Conservation (phyloP, 75 land plant genomes). For the Cupressus sempervirens region DNA sequence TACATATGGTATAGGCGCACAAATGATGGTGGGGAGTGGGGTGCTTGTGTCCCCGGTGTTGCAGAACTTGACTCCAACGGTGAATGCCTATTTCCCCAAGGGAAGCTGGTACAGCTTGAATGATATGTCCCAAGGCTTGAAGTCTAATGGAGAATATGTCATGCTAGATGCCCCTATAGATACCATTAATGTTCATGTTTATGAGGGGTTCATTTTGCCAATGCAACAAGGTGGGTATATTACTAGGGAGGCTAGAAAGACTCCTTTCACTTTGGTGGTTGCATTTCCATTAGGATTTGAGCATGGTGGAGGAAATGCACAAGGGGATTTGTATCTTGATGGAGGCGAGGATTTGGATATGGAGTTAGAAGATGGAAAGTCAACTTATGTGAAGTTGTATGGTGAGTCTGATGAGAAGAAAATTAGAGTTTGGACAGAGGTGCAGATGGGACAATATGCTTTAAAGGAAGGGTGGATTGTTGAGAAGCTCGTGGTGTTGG, state of each 20-base stretch:
- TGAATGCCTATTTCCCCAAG: conserved; percentile 29
- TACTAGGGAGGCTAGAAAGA: conserved; percentile 22
- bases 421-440: conserved; percentile 13
- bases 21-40: conserved; percentile 28
- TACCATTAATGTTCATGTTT: conserved; percentile 36
- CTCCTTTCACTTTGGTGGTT: conserved; percentile 32
- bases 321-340: conserved; percentile 34
- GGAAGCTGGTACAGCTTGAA: conserved; percentile 38
- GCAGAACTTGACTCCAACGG: conserved; percentile 1
- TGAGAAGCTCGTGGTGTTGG: conserved; percentile 13
- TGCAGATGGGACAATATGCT: conserved; percentile 20
- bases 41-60: conserved; percentile 35
- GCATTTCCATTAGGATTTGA: conserved; percentile 9
- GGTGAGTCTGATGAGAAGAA: conserved; percentile 10
- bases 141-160: conserved; percentile 5
- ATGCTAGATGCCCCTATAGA: conserved; percentile 27
- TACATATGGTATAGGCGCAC: conserved; percentile 16
- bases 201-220: conserved; percentile 30
- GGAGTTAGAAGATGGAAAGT: conserved; percentile 29
- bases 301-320: neutral
- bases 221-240: conserved; percentile 35
- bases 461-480: conserved; percentile 12
- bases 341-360: conserved; percentile 38
- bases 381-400: conserved; percentile 23
- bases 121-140: conserved; percentile 14